Evolutionary conservation across 163 green algal genomes (phyloP), one percentile per base, ranked within the genome.

Genomic region (Scenedesmus sp.): DNA sequence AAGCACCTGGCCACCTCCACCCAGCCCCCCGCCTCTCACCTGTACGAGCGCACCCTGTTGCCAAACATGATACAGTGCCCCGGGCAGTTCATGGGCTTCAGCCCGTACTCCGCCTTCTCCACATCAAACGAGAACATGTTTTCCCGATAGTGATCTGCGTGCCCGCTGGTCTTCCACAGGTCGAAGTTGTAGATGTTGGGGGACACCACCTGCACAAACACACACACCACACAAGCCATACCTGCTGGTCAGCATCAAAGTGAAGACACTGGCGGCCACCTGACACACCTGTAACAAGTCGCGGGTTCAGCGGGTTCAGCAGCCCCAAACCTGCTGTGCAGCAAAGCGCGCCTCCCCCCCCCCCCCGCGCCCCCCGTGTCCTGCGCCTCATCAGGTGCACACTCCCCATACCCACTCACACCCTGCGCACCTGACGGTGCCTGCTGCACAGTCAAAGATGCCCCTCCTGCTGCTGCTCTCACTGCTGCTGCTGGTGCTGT

Each of bases 21-120:
- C n/a, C 53, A 53, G 44, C 81, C 84, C 78, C 33, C 70, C 70
- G 5, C 70, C 70, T 22, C 20, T 37, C 24, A 89, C 88, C 88
- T 95, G 94, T 99, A 99, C 7, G 96, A 98, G 51, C 98, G 95
- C 76, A 93, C 95, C 72, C 97, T 95, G 93, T 97, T 93, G 49
- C 82, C 95, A 93, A 99, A 99, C 96, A 99, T 98, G 43, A 99
- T 88, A 94, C 98, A 99, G 93, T 99, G 98, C 49, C 98, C 97
- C 40, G 98, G 98, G 95, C 98, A 99, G 95, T 99, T 99, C 98
- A 99, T 99, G 80, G 98, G 98, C 93, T 99, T 99, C 16, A 99
- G 93, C 1, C 98, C 98, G 91, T 97, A 99, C 95, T 99, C 96
- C 81, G 95, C 83, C 96, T 99, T 99, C 94, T 99, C 97, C 35